Percentiles rank a stretch among this genome's conserved stretches.
Conservation (phyloP, 768 basidiomycete genomes). For the Lactarius evosmus region DNA sequence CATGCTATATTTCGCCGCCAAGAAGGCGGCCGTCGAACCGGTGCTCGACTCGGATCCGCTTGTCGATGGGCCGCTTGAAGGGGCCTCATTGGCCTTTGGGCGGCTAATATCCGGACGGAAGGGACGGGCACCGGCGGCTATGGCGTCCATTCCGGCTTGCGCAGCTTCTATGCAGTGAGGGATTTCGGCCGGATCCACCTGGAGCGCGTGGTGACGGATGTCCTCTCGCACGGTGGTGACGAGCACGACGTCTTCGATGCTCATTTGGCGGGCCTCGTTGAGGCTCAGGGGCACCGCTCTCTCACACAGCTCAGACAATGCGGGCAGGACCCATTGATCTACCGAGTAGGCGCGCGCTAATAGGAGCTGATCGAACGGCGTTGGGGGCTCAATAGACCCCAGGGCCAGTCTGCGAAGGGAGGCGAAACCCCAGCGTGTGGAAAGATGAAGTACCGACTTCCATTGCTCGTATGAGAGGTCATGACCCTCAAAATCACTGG, state of each 20-base stretch:
- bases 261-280: slow-evolving; percentile 21
- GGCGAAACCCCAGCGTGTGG: slow-evolving; percentile 27
- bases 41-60: slow-evolving; percentile 3
- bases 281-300: slow-evolving; percentile 20
- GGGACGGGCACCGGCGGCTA: not conserved
- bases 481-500: slow-evolving; percentile 22
- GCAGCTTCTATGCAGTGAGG: slow-evolving; percentile 13
- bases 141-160: slow-evolving; percentile 16
- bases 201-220: slow-evolving; percentile 18
- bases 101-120: not conserved
- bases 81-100: not conserved
- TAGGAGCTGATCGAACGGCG: slow-evolving; percentile 26
- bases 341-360: slow-evolving; percentile 23
- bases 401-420: slow-evolving; percentile 27
- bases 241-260: slow-evolving; percentile 22
- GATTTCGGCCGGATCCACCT: slow-evolving; percentile 12
- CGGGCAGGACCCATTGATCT: slow-evolving; percentile 22
- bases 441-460: slow-evolving; percentile 27
- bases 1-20: not conserved
- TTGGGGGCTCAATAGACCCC: slow-evolving; percentile 19
- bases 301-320: slow-evolving; percentile 22
- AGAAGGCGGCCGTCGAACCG: not conserved
- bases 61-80: not conserved
- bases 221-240: slow-evolving; percentile 24
- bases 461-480: slow-evolving; percentile 25